These are phyloP conservation scores for Debaryomycetaceae sp. DNA, from an alignment of 1,139 yeast genomes.

Conservation along the genomic window DNA sequence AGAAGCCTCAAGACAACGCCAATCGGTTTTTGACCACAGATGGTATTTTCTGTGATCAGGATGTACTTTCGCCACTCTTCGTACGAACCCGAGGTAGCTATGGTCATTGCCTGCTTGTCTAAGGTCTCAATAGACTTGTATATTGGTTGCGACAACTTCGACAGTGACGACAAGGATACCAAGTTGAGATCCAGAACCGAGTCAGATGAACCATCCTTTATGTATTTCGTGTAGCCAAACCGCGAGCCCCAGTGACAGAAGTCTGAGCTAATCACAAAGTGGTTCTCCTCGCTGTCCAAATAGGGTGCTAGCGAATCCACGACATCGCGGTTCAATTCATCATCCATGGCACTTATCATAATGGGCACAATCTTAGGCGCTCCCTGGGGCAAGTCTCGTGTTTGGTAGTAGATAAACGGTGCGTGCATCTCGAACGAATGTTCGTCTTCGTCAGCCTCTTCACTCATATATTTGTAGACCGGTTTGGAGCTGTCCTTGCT, in stretches of 20 bases:
- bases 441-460: slow-evolving; percentile 71
- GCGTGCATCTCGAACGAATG: slow-evolving; percentile 96
- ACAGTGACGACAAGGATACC: slow-evolving; percentile 11
- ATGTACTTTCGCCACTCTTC: slow-evolving; percentile 67
- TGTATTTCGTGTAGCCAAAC: slow-evolving; percentile 67
- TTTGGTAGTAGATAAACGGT: slow-evolving; percentile 61
- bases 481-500: background rate
- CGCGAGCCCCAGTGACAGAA: slow-evolving; percentile 95
- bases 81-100: slow-evolving; percentile 54
- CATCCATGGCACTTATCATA: slow-evolving; percentile 65
- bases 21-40: slow-evolving; percentile 90
- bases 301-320: slow-evolving; percentile 53
- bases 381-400: slow-evolving; percentile 34
- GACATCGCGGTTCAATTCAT: slow-evolving; percentile 39
- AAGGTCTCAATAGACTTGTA: slow-evolving; percentile 68
- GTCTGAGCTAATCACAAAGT: slow-evolving; percentile 82
- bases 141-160: slow-evolving; percentile 37
- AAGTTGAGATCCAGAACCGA: slow-evolving; percentile 12
- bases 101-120: slow-evolving; percentile 66
- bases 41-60: slow-evolving; percentile 71
- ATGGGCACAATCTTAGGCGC: slow-evolving; percentile 69
- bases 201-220: slow-evolving; percentile 21
- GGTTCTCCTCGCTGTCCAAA: slow-evolving; percentile 52
- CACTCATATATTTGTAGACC: slow-evolving; percentile 55
- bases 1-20: slow-evolving; percentile 56